Evolutionary conservation across 352 stramenopile species (phyloP).

Genomic region (Phytophthora niederhauseri): DNA sequence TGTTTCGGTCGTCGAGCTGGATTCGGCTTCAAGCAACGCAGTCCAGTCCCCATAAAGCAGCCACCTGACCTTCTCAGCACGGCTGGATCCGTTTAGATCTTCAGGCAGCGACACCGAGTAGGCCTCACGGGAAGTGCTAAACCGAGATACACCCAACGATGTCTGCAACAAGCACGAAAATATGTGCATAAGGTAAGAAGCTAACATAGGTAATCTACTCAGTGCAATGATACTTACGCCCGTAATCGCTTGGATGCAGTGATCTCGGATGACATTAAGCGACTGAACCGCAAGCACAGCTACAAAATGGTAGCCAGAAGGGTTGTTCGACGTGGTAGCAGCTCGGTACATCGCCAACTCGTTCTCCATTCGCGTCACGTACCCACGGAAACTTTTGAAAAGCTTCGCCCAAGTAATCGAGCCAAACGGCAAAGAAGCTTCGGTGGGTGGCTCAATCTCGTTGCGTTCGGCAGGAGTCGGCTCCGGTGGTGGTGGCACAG

Average conservation of each 20-base stretch:
- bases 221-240: constrained; percentile 42
- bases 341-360: constrained; percentile 16
- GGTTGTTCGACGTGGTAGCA: background rate
- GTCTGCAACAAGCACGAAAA: constrained; percentile 38
- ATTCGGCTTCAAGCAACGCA: constrained; percentile 23
- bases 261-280: constrained; percentile 49
- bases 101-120: constrained; percentile 45
- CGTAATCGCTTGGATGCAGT: constrained; percentile 66
- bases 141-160: constrained; percentile 45
- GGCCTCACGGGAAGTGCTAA: constrained; percentile 42
- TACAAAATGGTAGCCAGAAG: constrained; percentile 42
- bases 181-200: constrained; percentile 6
- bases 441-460: constrained; percentile 38
- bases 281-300: constrained; percentile 54
- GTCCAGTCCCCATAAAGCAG: constrained; percentile 68
- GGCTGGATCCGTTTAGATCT: constrained; percentile 35
- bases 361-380: constrained; percentile 29
- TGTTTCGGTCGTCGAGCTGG: constrained; percentile 6
- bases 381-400: constrained; percentile 40
- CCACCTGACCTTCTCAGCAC: constrained; percentile 63
- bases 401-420: constrained; percentile 37
- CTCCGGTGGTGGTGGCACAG: constrained; percentile 19
- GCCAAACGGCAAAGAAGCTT: constrained; percentile 42
- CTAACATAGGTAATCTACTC: background rate
- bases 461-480: constrained; percentile 42